Evolutionary conservation across 1,139 yeast species (phyloP).

Genomic region (Candida sp.): DNA sequence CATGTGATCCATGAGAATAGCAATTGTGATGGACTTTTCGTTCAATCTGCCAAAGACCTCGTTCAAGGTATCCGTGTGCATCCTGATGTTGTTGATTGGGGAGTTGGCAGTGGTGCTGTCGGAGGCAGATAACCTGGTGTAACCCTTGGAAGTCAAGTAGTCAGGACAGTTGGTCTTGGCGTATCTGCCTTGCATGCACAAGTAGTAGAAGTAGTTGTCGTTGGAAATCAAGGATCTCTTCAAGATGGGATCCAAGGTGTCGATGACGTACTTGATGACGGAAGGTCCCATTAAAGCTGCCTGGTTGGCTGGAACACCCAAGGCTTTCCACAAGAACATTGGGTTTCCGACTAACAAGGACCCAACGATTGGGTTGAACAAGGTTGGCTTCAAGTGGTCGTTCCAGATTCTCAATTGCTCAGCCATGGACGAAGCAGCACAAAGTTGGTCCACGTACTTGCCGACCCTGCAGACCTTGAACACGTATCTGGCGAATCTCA

Average conservation of each 20-base stretch:
- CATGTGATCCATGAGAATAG: constrained; percentile 91
- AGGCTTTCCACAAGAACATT: constrained; percentile 82
- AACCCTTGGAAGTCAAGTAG: constrained; percentile 67
- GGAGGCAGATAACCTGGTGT: constrained; percentile 45
- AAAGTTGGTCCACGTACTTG: constrained; percentile 55
- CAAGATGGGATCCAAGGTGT: constrained; percentile 79
- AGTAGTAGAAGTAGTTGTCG: constrained; percentile 81
- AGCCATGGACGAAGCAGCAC: constrained; percentile 59
- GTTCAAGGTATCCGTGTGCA: constrained; percentile 80
- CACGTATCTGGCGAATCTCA: constrained; percentile 64
- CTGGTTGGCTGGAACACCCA: constrained; percentile 87
- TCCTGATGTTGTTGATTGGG: constrained; percentile 69
- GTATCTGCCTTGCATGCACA: constrained; percentile 67
- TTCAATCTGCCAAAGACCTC: constrained; percentile 74
- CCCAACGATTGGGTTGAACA: constrained; percentile 73
- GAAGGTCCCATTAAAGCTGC: constrained; percentile 80
- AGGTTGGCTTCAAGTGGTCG: constrained; percentile 62
- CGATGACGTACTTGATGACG: constrained; percentile 70
- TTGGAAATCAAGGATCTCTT: constrained; percentile 63
- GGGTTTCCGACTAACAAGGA: constrained; percentile 79
- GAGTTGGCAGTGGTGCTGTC: constrained; percentile 20
- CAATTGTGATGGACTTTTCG: constrained; percentile 68
- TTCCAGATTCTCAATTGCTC: constrained; percentile 73
- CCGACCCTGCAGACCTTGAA: constrained; percentile 61
- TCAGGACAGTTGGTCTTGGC: constrained; percentile 74